Evolutionary conservation across 768 basidiomycete genomes (phyloP), one percentile per base, ranked within the genome.

Genomic region (Hericium alpestre): DNA sequence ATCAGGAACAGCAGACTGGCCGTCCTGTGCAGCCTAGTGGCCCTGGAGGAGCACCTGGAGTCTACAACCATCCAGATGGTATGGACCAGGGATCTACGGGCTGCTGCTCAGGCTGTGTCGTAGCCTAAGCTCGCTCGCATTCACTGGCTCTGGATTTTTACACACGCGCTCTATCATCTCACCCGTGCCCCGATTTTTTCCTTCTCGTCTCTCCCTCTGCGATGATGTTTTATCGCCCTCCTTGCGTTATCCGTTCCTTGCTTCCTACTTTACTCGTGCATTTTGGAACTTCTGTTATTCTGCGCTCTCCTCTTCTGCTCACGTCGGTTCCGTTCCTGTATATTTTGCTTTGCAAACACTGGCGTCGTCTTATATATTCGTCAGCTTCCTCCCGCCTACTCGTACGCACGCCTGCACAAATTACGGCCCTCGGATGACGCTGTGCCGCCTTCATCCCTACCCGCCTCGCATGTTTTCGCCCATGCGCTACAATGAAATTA

Each of bases 1-100:
- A 56, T 22, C 57, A 88, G 87, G 86, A 88, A 64, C 86, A 87
- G 71, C 83, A 87, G 73, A 85, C 82, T 16, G 87, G 87, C 20
- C 83, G 87, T 56, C 85, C 86, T 3, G 74, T 76, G 23, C 76
- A 81, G 58, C 66, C 78, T 38, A 82, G 75, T 43, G 66, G 65
- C 20, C 69, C 67, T 20, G 71, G 70, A 32, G 32, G 32, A 53
- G 69, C 72, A 15, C 67, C 80, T 25, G 83, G 81, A 5, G 71
- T 69, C 9, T 86, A 83, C 61, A 75, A 63, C 58, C 56, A 70
- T 16, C 63, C 74, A 60, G 73, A 73, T 59, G 78, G 77, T 51
- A 70, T 76, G 53, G 78, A 83, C 38, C 81, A 84, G 53, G 78
- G 79, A 38, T 70, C 77, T 25, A 63, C 73, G 37, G 79, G 82